phyloP scores from a whole-genome alignment of 2,329 filamentous ascomycete species.

The Paecilomyces fulvus region DNA sequence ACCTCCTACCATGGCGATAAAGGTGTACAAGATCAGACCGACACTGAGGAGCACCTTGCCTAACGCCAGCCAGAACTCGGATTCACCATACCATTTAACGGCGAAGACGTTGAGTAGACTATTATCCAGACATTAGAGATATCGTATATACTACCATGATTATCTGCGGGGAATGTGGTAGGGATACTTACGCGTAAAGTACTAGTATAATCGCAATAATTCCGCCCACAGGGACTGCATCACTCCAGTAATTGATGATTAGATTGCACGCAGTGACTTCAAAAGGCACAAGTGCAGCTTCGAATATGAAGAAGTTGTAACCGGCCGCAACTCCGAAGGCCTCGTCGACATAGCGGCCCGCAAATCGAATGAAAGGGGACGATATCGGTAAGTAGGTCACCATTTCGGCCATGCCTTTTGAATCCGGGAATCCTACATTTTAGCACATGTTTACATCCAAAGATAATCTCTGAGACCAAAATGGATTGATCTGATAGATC shows the following conservation, averaged over 20 bases:
- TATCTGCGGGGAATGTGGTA: not conserved
- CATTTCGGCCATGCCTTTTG: constrained; percentile 41
- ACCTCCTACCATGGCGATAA: constrained; percentile 74
- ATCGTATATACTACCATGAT: not conserved
- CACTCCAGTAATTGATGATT: constrained; percentile 44
- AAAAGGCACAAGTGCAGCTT: constrained; percentile 44
- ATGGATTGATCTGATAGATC: no score
- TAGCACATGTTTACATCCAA: constrained; percentile 11
- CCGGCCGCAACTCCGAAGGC: constrained; percentile 40
- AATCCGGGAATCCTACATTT: constrained; percentile 10
- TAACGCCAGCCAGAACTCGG: constrained; percentile 65
- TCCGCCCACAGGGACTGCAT: constrained; percentile 36
- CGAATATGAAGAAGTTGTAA: constrained; percentile 46
- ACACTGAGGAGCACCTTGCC: constrained; percentile 66
- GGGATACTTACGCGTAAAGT: constrained; percentile 32
- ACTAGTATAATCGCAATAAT: constrained; percentile 40
- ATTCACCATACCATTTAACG: constrained; percentile 67
- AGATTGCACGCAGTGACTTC: constrained; percentile 45
- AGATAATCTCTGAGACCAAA: not conserved
- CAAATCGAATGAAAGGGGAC: constrained; percentile 39
- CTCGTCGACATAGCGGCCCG: constrained; percentile 41
- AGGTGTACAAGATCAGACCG: constrained; percentile 66
- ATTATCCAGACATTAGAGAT: not conserved
- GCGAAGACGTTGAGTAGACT: constrained; percentile 58
- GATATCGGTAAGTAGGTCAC: constrained; percentile 42